Evolutionary conservation across 192 early-diverging fungal genomes (phyloP), one percentile per base, ranked within the genome.

Genomic region (Coemansia javaensis): DNA sequence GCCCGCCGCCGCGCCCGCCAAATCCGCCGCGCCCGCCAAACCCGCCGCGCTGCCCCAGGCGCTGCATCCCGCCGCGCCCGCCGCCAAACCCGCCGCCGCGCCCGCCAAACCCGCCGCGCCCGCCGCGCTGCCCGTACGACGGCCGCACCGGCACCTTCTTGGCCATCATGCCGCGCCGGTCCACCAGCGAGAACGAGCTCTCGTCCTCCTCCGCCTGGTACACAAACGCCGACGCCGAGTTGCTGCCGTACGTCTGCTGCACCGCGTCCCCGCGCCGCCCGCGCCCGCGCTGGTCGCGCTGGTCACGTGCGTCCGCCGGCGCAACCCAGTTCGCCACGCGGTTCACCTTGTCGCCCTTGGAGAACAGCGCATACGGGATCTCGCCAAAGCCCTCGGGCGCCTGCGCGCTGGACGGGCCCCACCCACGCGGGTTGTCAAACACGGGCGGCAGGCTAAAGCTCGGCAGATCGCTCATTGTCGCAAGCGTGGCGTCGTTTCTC

Each of bases 331-430:
- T 90, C 44, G 94, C 93, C 28, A 90, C 88, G 56, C 90, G 88
- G 46, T 90, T 93, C 13, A 99, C 77, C 56, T 93, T 92, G 73
- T 99, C 96, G 18, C 82, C 80, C 79, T 97, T 97, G 31, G 86
- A 90, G 81, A 88, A 99, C 28, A 91, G 92, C 30, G 89, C 84
- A 66, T 93, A 99, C 13, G 96, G 96, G 47, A 99, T 86, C 63
- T 87, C 89, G 45, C 69, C 55, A 64, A 86, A 82, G 27, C 79
- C 66, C 16, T 80, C 60, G 34, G 84, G 70, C 41, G 88, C 76
- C 43, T 87, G 81, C 38, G 77, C 60, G 24, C 70, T 54, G 4
- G 78, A 62, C 12, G 93, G 93, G 23, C 93, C 93, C 93, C 93
- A 97, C 32, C 91, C 91, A 70, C 56, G 72, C 50, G 85, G 77